Base-by-base conservation (phyloP, 257 asterid genomes). In the Linderniella brevidens region DNA sequence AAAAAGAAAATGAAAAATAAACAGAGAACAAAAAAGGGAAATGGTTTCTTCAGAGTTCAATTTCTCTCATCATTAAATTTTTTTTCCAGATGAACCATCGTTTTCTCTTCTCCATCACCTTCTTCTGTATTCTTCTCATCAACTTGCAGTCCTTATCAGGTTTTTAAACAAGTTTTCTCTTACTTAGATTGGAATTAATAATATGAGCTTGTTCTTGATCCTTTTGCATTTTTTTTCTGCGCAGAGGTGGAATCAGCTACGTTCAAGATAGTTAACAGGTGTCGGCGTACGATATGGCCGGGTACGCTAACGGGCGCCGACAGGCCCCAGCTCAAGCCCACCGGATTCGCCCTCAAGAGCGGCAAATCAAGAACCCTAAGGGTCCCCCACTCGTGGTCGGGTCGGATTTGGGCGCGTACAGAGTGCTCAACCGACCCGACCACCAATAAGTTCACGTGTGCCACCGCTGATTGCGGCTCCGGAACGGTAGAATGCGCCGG, bases 391-490 rank as follows among this genome's bases (percentile, higher is more conserved):
- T 54, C 87, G 1, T 86, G 96, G 96, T 86, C 96, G 59, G 96
- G 96, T 49, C 80, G 96, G 36, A 13, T 86, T 3, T 86, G 96
- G 96, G 94, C 85, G 41, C 77, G 96, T 0, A 79, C 90, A 19
- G 73, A 64, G 54, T 86, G 96, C 69, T 61, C 75, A 52, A 60
- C 65, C 9, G 81, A 78, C 16, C 55, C 72, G 0, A 81, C 84
- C 37, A 55, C 93, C 48, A 86, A 88, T 8, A 17, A 76, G 13
- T 69, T 87, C 75, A 16, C 49, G 4, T 92, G 93, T 17, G 95
- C 97, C 3, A 87, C 97, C 0, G 97, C 79, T 4, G 97, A 87
- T 45, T 83, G 97, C 35, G 97, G 93, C 10, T 75, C 97, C 11
- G 95, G 95, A 3, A 69, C 64, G 29, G 18, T 67, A 46, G 95